Evolutionary conservation across 2,329 filamentous ascomycete genomes (phyloP).

Genomic region (Sarocladium oryzae): DNA sequence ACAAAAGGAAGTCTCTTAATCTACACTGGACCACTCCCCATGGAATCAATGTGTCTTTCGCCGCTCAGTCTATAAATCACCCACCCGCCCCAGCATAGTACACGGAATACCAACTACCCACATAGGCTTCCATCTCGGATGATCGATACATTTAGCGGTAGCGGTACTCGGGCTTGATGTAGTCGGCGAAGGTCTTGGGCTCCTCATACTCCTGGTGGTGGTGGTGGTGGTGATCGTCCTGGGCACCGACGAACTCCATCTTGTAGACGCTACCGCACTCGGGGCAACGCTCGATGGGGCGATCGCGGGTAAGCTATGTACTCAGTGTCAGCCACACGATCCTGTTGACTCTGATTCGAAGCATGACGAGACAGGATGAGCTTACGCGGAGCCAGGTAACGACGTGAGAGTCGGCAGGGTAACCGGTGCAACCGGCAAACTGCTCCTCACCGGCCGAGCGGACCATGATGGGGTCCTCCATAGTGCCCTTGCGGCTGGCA

Average conservation of each 20-base stretch:
- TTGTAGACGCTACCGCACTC: slow-evolving; percentile 97
- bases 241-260: slow-evolving; percentile 90
- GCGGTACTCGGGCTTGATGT: slow-evolving; percentile 89
- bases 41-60: slow-evolving; percentile 15
- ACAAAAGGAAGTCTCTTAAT: slow-evolving; percentile 33
- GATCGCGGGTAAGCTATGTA: slow-evolving; percentile 70
- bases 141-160: slow-evolving; percentile 43
- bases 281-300: slow-evolving; percentile 88
- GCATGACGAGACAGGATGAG: slow-evolving; percentile 25
- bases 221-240: slow-evolving; percentile 63
- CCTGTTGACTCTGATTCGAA: neutral
- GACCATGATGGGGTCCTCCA: slow-evolving; percentile 85
- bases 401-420: slow-evolving; percentile 83
- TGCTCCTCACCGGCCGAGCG: slow-evolving; percentile 93
- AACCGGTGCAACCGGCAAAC: slow-evolving; percentile 93
- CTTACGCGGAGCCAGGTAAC: slow-evolving; percentile 84
- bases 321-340: slow-evolving; percentile 11
- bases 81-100: slow-evolving; percentile 3
- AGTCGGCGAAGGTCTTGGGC: slow-evolving; percentile 96
- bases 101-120: neutral
- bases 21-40: slow-evolving; percentile 28
- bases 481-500: slow-evolving; percentile 81
- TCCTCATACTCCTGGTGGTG: slow-evolving; percentile 63
- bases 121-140: neutral
- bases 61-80: slow-evolving; percentile 15